Evolutionary conservation across 2,329 filamentous ascomycete species (phyloP), one percentile per base, ranked within the genome.

Genomic region (Cordyceps farinosa): DNA sequence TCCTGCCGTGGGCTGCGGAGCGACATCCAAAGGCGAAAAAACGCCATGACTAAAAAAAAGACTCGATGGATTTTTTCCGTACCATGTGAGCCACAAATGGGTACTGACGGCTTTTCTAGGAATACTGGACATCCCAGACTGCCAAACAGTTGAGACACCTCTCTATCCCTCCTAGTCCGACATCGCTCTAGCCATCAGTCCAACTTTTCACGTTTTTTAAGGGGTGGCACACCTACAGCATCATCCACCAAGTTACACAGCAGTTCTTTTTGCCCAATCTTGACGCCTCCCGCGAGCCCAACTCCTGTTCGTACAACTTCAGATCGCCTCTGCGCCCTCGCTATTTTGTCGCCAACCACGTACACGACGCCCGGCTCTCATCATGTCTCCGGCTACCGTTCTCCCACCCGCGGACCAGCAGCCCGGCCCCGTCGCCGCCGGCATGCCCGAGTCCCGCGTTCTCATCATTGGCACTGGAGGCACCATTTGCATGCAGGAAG

Each of bases 381-480:
- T 58, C 57, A 69, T 69, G 68, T 66, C 67, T 40, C 66, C 68
- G 52, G 60, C 60, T 29, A 62, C 60, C 52, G 60, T 62, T 44
- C n/a, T 62, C 15, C 44, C 61, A 64, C 15, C 64, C 57, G 60
- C 61, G 61, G 48, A 34, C 44, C 58, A 63, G 34, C 9, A 36
- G 36, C 17, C 40, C 61, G 52, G 62, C 64, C 29, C 47, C 56
- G 44, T 69, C 65, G 61, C 66, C 44, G 62, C 68, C 55, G 75
- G 72, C 9, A 80, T 81, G 64, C 89, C 89, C 11, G 91, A 96
- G 74, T 91, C 91, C 30, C 84, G 90, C 64, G 90, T 97, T 13
- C 82, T 97, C 67, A 90, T 97, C 70, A 91, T 97, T 75, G 94
- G 96, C 80, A 97, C 93, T 13, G 92, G 91, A 65, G 90, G 90